Evolutionary conservation across 108 stramenopile species (phyloP), one percentile per base, ranked within the genome.

Genomic region (Skeletonema grethae): DNA sequence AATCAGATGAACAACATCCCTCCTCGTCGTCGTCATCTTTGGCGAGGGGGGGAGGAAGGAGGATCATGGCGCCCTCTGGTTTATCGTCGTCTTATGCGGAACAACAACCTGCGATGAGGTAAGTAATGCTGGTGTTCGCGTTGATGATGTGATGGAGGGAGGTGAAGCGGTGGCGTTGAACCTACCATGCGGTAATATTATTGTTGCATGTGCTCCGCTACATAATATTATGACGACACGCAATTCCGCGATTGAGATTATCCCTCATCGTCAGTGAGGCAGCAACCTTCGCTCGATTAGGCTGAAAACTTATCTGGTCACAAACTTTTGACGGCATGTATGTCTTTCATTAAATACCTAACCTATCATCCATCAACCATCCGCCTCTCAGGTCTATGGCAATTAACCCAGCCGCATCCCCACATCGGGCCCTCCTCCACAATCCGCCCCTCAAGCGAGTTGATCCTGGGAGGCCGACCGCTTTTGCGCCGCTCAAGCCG

Each of bases 81-180:
- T 48, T 7, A 7, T 34, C 46, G 3, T 48, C 38, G 12, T n/a
- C 70, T 24, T 34, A 12, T 20, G 38, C 30, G 56, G 79, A 80
- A 48, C 72, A 80, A 30, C 46, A 69, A 39, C 78, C 78, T 24
- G 46, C 38, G 11, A 73, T 73, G 67, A 73, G 63, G 79, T 80
- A 38, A 80, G 79, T 48, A 7, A 29, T 28, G 0, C 16, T 48
- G 64, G 11, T 13, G 30, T 31, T 24, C 36, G 10, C 56, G 25
- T 30, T 48, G 20, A 38, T 9, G 25, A 38, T 38, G 34, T 53
- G 50, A 53, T 2, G 8, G 12, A 29, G 30, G 39, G 16, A 29
- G 30, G n/a, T 50, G 5, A 24, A 30, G 65, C 5, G 34, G n/a
- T 11, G 16, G 65, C 36, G 13, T 31, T 50, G 20, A 56, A 58